Evolutionary conservation across 768 basidiomycete species (phyloP).

Genomic region (Lentinus tigrinus): DNA sequence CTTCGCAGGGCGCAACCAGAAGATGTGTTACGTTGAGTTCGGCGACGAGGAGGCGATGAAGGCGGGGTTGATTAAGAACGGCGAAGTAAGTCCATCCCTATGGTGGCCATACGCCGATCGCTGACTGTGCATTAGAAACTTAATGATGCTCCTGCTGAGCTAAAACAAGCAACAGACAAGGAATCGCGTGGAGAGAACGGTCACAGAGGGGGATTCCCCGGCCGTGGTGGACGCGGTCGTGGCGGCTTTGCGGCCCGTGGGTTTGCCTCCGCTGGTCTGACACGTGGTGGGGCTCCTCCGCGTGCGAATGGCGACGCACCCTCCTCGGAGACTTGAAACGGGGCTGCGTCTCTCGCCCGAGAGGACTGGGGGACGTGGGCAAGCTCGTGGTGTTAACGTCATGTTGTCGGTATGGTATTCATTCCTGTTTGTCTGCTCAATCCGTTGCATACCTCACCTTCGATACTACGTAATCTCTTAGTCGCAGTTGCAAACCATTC

Average conservation of each 20-base stretch:
- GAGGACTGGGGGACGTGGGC: not conserved
- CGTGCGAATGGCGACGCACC: constrained; percentile 31
- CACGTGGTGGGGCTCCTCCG: constrained; percentile 27
- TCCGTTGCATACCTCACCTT: not conserved
- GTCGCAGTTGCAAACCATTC: constrained; percentile 1
- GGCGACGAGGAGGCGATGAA: constrained; percentile 86
- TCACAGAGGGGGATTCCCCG: constrained; percentile 19
- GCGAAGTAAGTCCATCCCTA: constrained; percentile 47
- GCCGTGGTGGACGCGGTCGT: constrained; percentile 50
- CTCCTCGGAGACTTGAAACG: constrained; percentile 14
- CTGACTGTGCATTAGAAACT: constrained; percentile 51
- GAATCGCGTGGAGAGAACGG: constrained; percentile 32
- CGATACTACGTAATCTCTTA: not conserved
- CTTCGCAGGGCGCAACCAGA: constrained; percentile 48
- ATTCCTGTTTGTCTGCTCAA: not conserved
- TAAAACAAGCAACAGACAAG: constrained; percentile 69
- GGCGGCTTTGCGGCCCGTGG: constrained; percentile 65
- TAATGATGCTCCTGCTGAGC: constrained; percentile 62
- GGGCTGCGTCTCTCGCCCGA: constrained; percentile 1
- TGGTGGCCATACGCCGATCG: not conserved
- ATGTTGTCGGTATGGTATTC: not conserved
- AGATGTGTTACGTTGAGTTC: constrained; percentile 86
- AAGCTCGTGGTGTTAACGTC: not conserved
- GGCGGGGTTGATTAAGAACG: constrained; percentile 71
- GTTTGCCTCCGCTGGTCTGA: constrained; percentile 71